These are phyloP conservation scores for Arabidopsis lyrata DNA, from an alignment of 441 rosid genomes.

Conservation along the genomic window DNA sequence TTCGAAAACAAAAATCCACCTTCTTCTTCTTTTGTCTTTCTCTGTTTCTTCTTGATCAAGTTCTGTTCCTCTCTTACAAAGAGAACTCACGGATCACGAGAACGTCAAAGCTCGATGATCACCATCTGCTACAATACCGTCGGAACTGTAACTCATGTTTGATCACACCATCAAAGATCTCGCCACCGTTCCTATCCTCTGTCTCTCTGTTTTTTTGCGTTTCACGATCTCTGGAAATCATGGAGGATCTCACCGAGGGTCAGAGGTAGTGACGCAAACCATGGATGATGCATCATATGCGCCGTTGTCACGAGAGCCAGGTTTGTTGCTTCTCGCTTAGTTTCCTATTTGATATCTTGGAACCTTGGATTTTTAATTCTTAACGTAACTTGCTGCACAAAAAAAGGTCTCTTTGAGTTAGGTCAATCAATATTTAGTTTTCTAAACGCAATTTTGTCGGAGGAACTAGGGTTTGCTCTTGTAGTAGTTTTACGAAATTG, in stretches of 20 bases:
- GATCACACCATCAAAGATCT: not conserved
- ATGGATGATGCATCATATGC: not conserved
- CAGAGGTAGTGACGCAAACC: not conserved
- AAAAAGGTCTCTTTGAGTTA: no score
- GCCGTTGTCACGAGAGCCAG: not conserved
- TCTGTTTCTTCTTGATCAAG: not conserved
- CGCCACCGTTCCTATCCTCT: not conserved
- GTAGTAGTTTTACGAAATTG: no score
- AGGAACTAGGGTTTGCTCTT: no score
- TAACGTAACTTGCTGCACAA: no score
- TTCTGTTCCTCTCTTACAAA: not conserved
- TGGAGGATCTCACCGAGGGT: not conserved
- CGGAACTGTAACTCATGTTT: no score
- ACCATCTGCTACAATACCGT: not conserved
- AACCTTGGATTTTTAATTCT: no score
- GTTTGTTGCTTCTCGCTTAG: not conserved
- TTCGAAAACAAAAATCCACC: not conserved
- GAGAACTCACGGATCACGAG: not conserved
- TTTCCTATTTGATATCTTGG: no score
- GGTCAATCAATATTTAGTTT: no score
- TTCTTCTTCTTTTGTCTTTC: not conserved
- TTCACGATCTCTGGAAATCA: not conserved
- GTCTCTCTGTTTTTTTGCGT: not conserved
- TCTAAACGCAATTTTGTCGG: no score
- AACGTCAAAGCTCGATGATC: no score